These are phyloP conservation scores for Corymbia calophylla DNA, from an alignment of 441 rosid species.

Conservation along the genomic window DNA sequence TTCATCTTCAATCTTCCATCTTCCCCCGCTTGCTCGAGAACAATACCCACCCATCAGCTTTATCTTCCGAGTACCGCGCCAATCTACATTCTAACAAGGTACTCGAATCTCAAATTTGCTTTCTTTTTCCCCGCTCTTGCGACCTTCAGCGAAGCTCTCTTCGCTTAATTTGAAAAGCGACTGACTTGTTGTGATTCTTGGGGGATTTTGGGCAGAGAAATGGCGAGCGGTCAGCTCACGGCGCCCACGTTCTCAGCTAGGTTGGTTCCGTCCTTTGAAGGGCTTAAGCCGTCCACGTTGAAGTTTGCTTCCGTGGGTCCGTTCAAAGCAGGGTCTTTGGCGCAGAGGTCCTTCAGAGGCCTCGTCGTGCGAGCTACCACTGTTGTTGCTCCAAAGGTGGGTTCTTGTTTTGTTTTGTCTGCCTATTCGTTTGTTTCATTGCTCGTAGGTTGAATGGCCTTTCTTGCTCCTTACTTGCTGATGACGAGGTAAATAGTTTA, in stretches of 20 bases:
- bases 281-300: conserved; percentile 50
- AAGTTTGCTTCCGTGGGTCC: conserved; percentile 47
- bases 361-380: conserved; percentile 79
- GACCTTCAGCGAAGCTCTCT: not conserved
- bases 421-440: not conserved
- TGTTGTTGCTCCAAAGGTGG: conserved; percentile 85
- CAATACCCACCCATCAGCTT: too few relatives aligned
- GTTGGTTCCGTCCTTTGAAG: conserved; percentile 55
- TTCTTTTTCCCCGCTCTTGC: not conserved
- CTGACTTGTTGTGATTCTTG: not conserved
- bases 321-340: conserved; percentile 25
- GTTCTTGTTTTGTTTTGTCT: not conserved
- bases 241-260: conserved; percentile 54
- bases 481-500: not conserved
- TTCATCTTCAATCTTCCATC: not conserved
- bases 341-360: conserved; percentile 26
- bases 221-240: conserved; percentile 74
- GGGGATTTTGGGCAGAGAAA: conserved; percentile 15
- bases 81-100: not conserved
- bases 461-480: not conserved
- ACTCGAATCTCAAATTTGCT: not conserved
- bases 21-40: too few relatives aligned
- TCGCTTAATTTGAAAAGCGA: not conserved
- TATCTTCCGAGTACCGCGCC: not conserved
- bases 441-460: not conserved